phyloP scores from a whole-genome alignment of 176 grass and related monocot genomes.

The Lolium multiflorum region DNA sequence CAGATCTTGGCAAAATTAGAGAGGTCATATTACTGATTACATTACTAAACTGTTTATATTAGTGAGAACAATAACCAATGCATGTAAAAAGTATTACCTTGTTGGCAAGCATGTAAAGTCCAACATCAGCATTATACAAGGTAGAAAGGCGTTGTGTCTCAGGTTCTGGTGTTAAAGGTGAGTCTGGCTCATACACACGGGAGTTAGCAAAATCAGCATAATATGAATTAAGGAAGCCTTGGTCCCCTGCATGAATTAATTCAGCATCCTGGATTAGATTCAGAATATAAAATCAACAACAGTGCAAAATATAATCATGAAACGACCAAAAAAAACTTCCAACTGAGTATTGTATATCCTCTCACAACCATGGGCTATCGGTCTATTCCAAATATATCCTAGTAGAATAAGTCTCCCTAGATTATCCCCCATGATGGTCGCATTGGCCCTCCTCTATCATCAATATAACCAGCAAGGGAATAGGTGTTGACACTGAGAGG shows the following conservation, averaged over 20 bases:
- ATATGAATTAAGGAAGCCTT: conserved; percentile 85
- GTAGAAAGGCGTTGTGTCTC: conserved; percentile 88
- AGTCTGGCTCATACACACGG: conserved; percentile 79
- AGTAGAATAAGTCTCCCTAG: no score
- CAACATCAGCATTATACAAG: conserved; percentile 97
- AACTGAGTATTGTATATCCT: neutral
- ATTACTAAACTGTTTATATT: conserved; percentile 5
- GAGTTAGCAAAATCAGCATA: conserved; percentile 94
- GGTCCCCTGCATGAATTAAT: conserved; percentile 55
- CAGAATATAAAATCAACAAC: conserved; percentile 1
- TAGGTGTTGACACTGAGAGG: conserved; percentile 10
- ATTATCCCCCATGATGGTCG: neutral
- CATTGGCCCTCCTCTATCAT: neutral
- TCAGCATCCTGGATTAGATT: conserved; percentile 27
- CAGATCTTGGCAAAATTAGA: neutral
- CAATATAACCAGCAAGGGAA: neutral
- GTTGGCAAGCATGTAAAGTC: conserved; percentile 99
- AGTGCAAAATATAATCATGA: conserved; percentile 14
- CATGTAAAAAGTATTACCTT: conserved; percentile 60
- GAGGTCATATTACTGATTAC: neutral
- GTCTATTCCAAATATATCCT: no score
- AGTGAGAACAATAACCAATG: conserved; percentile 3
- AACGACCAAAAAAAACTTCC: conserved; percentile 10
- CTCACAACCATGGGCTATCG: neutral
- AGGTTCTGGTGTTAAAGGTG: conserved; percentile 74